phyloP scores from a whole-genome alignment of 495 filamentous ascomycete species.

The Penicillium arizonense region DNA sequence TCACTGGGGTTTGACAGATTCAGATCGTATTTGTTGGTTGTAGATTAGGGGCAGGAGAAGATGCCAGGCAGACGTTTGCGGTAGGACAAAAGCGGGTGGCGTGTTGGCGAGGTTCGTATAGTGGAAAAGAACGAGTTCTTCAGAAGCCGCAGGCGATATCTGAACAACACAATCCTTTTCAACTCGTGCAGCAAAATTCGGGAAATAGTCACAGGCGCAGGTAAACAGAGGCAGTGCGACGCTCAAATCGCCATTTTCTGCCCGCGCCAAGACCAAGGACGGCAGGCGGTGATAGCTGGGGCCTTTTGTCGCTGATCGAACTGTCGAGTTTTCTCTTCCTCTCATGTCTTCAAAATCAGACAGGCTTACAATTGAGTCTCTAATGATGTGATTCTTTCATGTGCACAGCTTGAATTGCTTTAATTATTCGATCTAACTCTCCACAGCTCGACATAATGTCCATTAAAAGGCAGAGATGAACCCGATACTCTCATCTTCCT shows the following conservation, averaged over 20 bases:
- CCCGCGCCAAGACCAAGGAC: neutral
- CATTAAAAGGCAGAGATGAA: neutral
- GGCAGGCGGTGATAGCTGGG: conserved; percentile 3
- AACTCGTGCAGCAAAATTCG: neutral
- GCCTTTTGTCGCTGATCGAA: neutral
- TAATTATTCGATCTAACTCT: neutral
- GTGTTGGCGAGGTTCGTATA: neutral
- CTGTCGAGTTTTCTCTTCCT: conserved; percentile 5
- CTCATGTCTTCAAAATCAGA: neutral
- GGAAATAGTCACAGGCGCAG: neutral
- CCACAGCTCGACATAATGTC: neutral
- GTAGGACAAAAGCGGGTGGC: neutral
- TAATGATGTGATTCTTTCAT: conserved; percentile 5
- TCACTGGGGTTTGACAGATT: neutral
- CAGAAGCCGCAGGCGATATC: neutral
- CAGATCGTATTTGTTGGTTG: neutral
- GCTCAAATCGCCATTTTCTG: conserved; percentile 7
- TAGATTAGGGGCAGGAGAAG: neutral
- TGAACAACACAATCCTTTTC: neutral
- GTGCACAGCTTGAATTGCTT: neutral
- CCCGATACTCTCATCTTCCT: neutral
- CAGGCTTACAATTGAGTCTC: conserved; percentile 2
- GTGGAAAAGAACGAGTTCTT: neutral
- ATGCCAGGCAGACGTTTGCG: conserved; percentile 1
- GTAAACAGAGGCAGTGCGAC: conserved; percentile 1